phyloP scores from a whole-genome alignment of 352 stramenopile genomes.

The Phytophthora pisi region DNA sequence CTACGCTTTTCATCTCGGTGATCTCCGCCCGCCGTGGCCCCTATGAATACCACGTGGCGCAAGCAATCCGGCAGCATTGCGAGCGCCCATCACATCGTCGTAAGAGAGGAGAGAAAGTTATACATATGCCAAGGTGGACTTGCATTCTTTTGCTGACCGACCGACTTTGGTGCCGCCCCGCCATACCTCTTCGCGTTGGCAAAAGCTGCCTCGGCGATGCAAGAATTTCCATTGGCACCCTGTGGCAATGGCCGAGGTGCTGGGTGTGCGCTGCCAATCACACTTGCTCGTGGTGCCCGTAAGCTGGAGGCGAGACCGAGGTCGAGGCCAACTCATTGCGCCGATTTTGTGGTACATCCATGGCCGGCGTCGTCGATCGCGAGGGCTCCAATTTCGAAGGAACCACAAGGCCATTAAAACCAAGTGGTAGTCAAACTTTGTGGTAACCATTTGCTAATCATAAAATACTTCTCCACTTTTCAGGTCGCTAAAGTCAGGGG shows the following conservation, averaged over 20 bases:
- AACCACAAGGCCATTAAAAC: not conserved
- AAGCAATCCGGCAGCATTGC: not conserved
- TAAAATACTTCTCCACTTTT: not conserved
- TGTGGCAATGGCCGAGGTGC: not conserved
- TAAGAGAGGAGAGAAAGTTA: not conserved
- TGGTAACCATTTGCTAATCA: no score
- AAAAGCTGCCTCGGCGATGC: slow-evolving; percentile 3
- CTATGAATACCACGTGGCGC: not conserved
- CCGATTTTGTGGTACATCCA: slow-evolving; percentile 23
- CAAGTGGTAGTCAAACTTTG: not conserved
- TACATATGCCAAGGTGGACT: slow-evolving; percentile 15
- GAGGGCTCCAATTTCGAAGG: slow-evolving; percentile 28
- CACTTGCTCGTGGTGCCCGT: not conserved
- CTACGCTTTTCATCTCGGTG: slow-evolving; percentile 35
- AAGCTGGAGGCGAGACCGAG: not conserved
- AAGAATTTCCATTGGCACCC: slow-evolving; percentile 15
- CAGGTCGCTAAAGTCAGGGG: slow-evolving; percentile 23
- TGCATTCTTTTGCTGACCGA: not conserved
- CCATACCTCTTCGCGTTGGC: not conserved
- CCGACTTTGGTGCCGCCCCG: not conserved
- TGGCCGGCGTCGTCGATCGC: slow-evolving; percentile 15
- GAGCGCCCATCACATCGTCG: not conserved
- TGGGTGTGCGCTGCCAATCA: not conserved
- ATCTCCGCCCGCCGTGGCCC: not conserved
- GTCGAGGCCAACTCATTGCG: not conserved